Conservation (phyloP, 345 rosid genomes). For the Melaleuca alternifolia region DNA sequence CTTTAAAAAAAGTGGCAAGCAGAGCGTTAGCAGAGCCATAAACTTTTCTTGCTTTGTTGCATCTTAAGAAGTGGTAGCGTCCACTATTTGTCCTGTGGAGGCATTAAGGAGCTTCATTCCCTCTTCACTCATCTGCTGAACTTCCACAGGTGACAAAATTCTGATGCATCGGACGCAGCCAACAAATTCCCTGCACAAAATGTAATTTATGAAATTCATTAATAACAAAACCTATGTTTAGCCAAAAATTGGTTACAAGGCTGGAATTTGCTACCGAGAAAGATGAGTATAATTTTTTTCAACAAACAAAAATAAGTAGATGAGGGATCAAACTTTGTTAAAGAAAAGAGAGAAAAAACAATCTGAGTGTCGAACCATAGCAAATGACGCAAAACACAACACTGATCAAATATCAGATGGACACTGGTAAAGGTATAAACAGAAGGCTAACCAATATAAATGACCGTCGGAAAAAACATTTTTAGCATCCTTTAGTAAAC, state of each 20-base stretch:
- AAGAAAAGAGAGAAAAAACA: background rate
- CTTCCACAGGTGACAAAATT: slow-evolving; percentile 90
- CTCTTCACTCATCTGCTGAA: slow-evolving; percentile 98
- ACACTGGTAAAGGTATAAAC: background rate
- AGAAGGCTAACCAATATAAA: background rate
- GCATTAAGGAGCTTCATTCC: slow-evolving; percentile 93
- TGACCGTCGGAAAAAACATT: background rate
- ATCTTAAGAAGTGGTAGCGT: background rate
- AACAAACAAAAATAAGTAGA: background rate
- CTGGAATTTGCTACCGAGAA: background rate
- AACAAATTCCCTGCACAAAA: slow-evolving; percentile 64
- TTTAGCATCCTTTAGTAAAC: background rate
- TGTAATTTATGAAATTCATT: background rate
- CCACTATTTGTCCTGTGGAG: slow-evolving; percentile 19
- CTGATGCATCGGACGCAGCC: slow-evolving; percentile 98
- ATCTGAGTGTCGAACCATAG: background rate
- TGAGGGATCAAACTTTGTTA: background rate
- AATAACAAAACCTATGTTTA: background rate
- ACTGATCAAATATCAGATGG: background rate
- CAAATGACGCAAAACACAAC: background rate
- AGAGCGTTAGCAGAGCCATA: background rate
- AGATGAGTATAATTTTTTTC: background rate
- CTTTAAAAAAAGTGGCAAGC: background rate
- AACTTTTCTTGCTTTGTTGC: background rate
- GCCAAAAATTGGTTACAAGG: background rate